These are phyloP conservation scores for Zanthoxylum bungeanum DNA, from an alignment of 345 rosid species.

Conservation along the genomic window DNA sequence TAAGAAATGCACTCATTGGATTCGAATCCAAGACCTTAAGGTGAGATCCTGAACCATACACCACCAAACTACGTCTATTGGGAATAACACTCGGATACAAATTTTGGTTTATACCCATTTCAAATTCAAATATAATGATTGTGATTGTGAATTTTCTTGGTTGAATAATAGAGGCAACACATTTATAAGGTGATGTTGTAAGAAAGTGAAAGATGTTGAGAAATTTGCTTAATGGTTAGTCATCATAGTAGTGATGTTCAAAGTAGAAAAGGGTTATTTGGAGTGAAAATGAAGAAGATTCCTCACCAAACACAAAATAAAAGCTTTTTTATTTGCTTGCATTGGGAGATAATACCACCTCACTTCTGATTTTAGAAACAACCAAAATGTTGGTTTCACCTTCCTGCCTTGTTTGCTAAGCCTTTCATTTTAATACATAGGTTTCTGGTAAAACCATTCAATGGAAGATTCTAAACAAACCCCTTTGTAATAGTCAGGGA, in stretches of 20 bases:
- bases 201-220: neutral
- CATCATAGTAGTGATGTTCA: constrained; percentile 13
- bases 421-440: constrained; percentile 7
- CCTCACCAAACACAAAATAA: constrained; percentile 29
- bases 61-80: too few relatives aligned
- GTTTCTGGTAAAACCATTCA: neutral
- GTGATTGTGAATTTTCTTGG: neutral
- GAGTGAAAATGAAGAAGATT: constrained; percentile 44
- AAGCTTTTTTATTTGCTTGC: constrained; percentile 48
- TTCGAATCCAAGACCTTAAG: too few relatives aligned
- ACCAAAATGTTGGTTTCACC: constrained; percentile 39
- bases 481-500: neutral
- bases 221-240: constrained; percentile 23
- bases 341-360: constrained; percentile 36
- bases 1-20: too few relatives aligned
- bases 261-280: constrained; percentile 4
- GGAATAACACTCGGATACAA: neutral
- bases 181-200: neutral
- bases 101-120: neutral
- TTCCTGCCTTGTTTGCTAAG: constrained; percentile 47
- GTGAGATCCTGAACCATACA: too few relatives aligned
- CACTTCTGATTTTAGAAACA: neutral
- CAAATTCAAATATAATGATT: neutral
- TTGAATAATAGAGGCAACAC: neutral
- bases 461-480: neutral